These are phyloP conservation scores for Leccinum longicurvipes DNA, from an alignment of 768 basidiomycete genomes.

Conservation along the genomic window DNA sequence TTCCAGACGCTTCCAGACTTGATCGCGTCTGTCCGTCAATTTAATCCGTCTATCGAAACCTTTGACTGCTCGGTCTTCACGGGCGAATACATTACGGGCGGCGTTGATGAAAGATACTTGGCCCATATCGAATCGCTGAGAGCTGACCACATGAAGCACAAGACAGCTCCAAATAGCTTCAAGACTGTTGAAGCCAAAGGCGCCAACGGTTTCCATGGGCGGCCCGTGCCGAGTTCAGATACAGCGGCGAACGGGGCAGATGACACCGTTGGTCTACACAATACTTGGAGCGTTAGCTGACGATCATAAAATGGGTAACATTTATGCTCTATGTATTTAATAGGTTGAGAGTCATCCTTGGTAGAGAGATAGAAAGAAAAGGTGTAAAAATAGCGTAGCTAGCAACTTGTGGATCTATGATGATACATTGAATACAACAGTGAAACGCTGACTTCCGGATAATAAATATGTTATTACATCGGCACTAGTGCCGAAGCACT, in stretches of 20 bases:
- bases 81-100: conserved; percentile 94
- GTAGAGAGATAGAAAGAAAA: no score
- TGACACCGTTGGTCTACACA: conserved; percentile 78
- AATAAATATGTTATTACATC: conserved; percentile 7
- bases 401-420: conserved; percentile 11
- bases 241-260: conserved; percentile 60
- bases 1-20: conserved; percentile 93
- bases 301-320: background rate
- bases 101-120: conserved; percentile 82
- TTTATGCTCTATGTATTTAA: conserved; percentile 3
- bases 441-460: background rate
- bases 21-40: conserved; percentile 76
- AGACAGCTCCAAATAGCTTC: conserved; percentile 34
- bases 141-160: conserved; percentile 76
- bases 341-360: background rate
- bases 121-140: conserved; percentile 69
- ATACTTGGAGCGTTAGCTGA: conserved; percentile 53
- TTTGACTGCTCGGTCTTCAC: conserved; percentile 99
- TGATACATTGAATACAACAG: conserved; percentile 11
- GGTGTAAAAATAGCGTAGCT: background rate
- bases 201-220: conserved; percentile 19
- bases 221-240: conserved; percentile 31
- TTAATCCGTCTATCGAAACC: conserved; percentile 69
- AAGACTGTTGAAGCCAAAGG: conserved; percentile 37
- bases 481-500: background rate